Evolutionary conservation across 805 yeast genomes (phyloP).

Genomic region (Myxozyma neglecta): DNA sequence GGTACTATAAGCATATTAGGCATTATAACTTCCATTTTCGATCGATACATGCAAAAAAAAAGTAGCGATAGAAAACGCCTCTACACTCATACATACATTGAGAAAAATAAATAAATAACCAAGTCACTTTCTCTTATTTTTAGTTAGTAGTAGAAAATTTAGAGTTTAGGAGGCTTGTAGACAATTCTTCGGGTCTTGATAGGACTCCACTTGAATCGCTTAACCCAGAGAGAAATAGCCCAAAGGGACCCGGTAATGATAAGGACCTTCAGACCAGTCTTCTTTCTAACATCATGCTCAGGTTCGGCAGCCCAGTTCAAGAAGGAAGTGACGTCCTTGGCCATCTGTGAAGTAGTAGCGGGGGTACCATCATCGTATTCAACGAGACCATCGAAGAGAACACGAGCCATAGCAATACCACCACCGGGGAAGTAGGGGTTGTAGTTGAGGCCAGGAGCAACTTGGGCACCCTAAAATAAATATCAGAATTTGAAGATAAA

Average conservation of each 20-base stretch:
- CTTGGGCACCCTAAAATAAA: constrained; percentile 55
- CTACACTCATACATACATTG: neutral
- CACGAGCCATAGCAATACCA: constrained; percentile 98
- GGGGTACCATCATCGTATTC: constrained; percentile 99
- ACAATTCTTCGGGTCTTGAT: constrained; percentile 92
- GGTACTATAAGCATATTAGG: neutral
- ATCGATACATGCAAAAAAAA: neutral
- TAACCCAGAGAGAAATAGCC: constrained; percentile 83
- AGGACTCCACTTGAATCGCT: constrained; percentile 97
- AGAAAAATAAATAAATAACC: neutral
- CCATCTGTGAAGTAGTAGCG: constrained; percentile 98
- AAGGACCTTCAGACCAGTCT: constrained; percentile 90
- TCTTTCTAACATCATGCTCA: constrained; percentile 97
- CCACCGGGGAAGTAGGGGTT: constrained; percentile 99
- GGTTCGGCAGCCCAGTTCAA: constrained; percentile 99
- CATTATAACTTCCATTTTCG: neutral
- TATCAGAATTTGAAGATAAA: neutral
- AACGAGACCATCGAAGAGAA: constrained; percentile 92
- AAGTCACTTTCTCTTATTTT: neutral
- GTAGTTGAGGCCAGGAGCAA: constrained; percentile 94
- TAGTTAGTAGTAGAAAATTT: neutral
- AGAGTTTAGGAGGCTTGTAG: constrained; percentile 80
- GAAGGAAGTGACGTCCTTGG: constrained; percentile 94
- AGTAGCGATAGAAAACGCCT: neutral
- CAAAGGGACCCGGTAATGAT: constrained; percentile 75